These are phyloP conservation scores for Phytophthora ohioensis DNA, from an alignment of 352 stramenopile genomes.

Conservation along the genomic window DNA sequence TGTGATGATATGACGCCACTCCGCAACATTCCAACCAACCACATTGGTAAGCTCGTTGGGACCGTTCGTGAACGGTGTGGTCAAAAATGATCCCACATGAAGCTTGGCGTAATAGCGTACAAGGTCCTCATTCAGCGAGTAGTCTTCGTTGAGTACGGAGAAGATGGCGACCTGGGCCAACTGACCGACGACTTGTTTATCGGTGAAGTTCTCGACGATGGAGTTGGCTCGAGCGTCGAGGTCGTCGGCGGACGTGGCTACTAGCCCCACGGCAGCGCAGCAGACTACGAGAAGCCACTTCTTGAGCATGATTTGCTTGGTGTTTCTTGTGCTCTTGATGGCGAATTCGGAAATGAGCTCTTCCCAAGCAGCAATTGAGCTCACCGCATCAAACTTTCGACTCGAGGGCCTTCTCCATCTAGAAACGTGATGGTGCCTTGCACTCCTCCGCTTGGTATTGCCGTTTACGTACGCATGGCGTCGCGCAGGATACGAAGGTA, in stretches of 20 bases:
- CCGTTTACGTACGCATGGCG: background rate
- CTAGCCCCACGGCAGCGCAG: conserved; percentile 18
- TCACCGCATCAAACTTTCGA: background rate
- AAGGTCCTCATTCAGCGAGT: conserved; percentile 57
- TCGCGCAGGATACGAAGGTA: background rate
- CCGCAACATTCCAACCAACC: conserved; percentile 49
- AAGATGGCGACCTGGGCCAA: conserved; percentile 30
- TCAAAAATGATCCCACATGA: conserved; percentile 88
- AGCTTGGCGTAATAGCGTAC: conserved; percentile 75
- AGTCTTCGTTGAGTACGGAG: conserved; percentile 33
- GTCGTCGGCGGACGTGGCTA: conserved; percentile 21
- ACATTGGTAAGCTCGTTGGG: conserved; percentile 33
- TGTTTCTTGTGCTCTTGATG: conserved; percentile 19
- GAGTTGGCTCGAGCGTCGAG: conserved; percentile 22
- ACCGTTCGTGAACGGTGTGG: conserved; percentile 31
- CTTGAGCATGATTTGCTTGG: conserved; percentile 27
- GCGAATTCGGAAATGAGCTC: conserved; percentile 25
- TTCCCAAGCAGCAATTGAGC: conserved; percentile 11
- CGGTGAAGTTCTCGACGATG: conserved; percentile 36
- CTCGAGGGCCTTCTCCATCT: background rate
- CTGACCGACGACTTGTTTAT: conserved; percentile 28
- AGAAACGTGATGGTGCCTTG: background rate
- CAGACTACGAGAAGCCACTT: conserved; percentile 30
- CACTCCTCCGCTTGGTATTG: conserved; percentile 5
- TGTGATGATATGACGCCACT: conserved; percentile 76